phyloP scores from a whole-genome alignment of 352 stramenopile genomes.

The Elongisporangium anandrum region DNA sequence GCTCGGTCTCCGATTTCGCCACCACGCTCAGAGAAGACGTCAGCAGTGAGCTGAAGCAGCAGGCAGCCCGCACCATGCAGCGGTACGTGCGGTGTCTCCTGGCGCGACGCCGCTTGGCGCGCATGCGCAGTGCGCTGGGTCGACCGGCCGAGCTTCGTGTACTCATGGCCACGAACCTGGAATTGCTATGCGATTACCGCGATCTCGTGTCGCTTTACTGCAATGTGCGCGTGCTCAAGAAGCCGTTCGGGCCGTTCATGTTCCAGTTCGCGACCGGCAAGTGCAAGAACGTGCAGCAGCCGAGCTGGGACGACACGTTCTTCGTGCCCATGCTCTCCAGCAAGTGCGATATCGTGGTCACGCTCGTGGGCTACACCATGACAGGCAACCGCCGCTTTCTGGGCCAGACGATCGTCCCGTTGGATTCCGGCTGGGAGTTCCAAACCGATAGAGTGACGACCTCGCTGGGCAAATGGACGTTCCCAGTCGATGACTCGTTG shows the following conservation, averaged over 20 bases:
- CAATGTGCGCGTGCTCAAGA: constrained; percentile 82
- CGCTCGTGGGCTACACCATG: constrained; percentile 61
- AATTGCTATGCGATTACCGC: constrained; percentile 77
- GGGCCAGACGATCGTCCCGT: constrained; percentile 49
- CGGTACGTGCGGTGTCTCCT: constrained; percentile 34
- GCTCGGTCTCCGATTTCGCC: constrained; percentile 8
- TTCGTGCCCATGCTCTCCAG: constrained; percentile 80
- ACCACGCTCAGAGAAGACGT: constrained; percentile 17
- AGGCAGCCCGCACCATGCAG: constrained; percentile 32
- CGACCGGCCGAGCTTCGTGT: constrained; percentile 61
- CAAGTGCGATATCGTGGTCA: constrained; percentile 77
- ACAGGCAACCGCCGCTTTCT: constrained; percentile 55
- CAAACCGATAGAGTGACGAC: constrained; percentile 20
- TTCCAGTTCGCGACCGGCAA: constrained; percentile 73
- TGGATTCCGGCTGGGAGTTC: constrained; percentile 67
- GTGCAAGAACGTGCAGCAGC: constrained; percentile 49
- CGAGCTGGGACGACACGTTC: constrained; percentile 59
- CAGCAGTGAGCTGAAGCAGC: constrained; percentile 19
- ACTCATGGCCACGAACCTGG: constrained; percentile 32
- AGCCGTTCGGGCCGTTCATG: constrained; percentile 84
- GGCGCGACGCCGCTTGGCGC: constrained; percentile 22
- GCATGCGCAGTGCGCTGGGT: constrained; percentile 45
- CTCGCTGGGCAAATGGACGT: constrained; percentile 72
- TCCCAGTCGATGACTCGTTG: constrained; percentile 68
- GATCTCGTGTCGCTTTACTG: constrained; percentile 64